phyloP scores from a whole-genome alignment of 352 stramenopile genomes.

The Phytophthora pluvialis region DNA sequence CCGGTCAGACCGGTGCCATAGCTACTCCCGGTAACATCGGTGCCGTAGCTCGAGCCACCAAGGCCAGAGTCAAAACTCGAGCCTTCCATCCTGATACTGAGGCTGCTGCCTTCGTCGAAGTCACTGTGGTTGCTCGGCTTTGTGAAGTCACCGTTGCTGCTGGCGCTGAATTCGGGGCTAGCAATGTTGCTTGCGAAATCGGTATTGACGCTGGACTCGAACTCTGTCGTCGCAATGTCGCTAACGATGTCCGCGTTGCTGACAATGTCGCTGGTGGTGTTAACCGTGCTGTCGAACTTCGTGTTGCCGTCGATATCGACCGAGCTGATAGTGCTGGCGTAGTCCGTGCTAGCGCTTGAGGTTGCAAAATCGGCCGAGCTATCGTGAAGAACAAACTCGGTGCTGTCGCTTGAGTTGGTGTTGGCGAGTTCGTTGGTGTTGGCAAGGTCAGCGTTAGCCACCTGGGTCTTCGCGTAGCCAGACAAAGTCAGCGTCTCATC shows the following conservation, averaged over 20 bases:
- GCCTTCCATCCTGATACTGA: constrained; percentile 34
- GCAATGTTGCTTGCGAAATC: constrained; percentile 22
- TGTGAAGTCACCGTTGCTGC: constrained; percentile 22
- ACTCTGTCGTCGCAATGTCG: constrained; percentile 15
- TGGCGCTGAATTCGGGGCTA: constrained; percentile 17
- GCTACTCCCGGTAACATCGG: constrained; percentile 28
- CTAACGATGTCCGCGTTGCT: constrained; percentile 22
- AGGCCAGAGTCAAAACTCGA: constrained; percentile 37
- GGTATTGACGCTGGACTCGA: constrained; percentile 15
- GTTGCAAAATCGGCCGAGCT: constrained; percentile 29
- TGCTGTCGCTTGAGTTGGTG: constrained; percentile 38
- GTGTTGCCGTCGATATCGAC: constrained; percentile 41
- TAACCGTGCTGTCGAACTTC: constrained; percentile 33
- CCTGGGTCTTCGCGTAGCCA: constrained; percentile 26
- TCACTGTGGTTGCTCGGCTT: constrained; percentile 25
- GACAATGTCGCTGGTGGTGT: constrained; percentile 22
- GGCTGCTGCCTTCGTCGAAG: constrained; percentile 33
- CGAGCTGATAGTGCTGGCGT: constrained; percentile 39
- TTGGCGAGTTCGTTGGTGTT: constrained; percentile 24
- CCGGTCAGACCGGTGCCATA: constrained; percentile 25
- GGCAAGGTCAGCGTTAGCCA: constrained; percentile 3
- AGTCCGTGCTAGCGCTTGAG: constrained; percentile 38
- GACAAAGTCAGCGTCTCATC: constrained; percentile 49
- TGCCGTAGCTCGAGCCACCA: constrained; percentile 34
- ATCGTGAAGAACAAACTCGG: constrained; percentile 37